Conservation (phyloP, 169 alveolate genomes). For the Eimeria acervulina region DNA sequence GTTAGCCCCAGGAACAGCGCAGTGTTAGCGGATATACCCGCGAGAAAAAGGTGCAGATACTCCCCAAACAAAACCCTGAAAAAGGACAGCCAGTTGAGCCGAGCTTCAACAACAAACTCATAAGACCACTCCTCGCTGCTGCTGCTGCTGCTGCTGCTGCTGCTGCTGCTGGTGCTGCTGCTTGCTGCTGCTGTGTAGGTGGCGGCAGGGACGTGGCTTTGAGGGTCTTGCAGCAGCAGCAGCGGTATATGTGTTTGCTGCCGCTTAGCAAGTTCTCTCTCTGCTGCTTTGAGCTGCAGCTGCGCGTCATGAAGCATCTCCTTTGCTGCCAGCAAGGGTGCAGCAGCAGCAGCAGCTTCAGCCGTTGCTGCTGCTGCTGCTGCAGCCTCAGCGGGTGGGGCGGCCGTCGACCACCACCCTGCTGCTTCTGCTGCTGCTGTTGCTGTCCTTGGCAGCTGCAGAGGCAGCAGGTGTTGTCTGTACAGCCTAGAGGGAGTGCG, state of each 20-base stretch:
- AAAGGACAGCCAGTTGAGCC: constrained; percentile 37
- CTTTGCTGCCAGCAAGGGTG: constrained; percentile 16
- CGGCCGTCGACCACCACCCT: neutral
- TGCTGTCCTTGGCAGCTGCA: neutral
- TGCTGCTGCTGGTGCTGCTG: neutral
- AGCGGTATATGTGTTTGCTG: constrained; percentile 55
- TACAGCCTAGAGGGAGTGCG: neutral
- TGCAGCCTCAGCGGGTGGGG: neutral
- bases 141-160: constrained; percentile 66
- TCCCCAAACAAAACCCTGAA: neutral
- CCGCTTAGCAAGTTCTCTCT: neutral
- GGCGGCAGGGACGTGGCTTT: constrained; percentile 25
- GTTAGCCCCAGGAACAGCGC: neutral
- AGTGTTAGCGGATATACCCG: neutral
- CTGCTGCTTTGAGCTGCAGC: constrained; percentile 33
- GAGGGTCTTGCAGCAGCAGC: constrained; percentile 61
- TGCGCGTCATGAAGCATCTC: constrained; percentile 22
- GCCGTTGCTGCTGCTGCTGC: neutral
- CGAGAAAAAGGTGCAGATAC: neutral
- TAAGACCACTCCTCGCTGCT: neutral
- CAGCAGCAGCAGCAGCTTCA: constrained; percentile 8
- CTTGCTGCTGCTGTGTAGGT: constrained; percentile 1
- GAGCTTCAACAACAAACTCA: constrained; percentile 46
- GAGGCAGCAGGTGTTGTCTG: constrained; percentile 3
- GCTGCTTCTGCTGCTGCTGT: neutral